phyloP scores from a whole-genome alignment of 306 rosid species.

The Sicyos edulis region DNA sequence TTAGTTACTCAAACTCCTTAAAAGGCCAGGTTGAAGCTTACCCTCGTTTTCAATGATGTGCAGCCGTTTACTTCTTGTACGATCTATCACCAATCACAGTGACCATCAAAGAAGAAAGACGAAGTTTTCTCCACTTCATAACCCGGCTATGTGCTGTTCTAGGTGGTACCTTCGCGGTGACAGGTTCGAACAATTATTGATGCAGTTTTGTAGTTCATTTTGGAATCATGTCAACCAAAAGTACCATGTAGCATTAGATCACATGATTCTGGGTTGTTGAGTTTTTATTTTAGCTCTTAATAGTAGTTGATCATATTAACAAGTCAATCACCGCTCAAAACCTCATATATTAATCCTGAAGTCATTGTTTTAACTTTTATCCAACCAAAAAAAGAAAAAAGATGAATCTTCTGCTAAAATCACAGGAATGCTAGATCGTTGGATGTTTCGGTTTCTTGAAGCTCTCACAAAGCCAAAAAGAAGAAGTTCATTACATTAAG shows the following conservation, averaged over 20 bases:
- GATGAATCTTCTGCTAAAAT: not conserved
- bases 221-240: not conserved
- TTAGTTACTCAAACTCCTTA: not conserved
- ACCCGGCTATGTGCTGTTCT: slow-evolving; percentile 93
- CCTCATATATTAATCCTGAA: too few relatives aligned
- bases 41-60: slow-evolving; percentile 24
- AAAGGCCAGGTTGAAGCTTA: slow-evolving; percentile 21
- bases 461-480: slow-evolving; percentile 61
- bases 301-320: too few relatives aligned
- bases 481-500: slow-evolving; percentile 41
- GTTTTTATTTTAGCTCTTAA: not conserved
- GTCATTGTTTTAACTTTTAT: too few relatives aligned
- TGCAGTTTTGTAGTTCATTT: not conserved
- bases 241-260: not conserved
- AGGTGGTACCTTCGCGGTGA: slow-evolving; percentile 95
- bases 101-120: slow-evolving; percentile 94
- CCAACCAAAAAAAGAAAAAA: too few relatives aligned
- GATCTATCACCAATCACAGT: slow-evolving; percentile 97
- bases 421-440: slow-evolving; percentile 88
- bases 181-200: slow-evolving; percentile 45
- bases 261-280: not conserved
- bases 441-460: slow-evolving; percentile 85
- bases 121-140: slow-evolving; percentile 90
- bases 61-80: slow-evolving; percentile 97
- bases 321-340: too few relatives aligned